These are phyloP conservation scores for Rhizophagus sp. DNA, from an alignment of 192 early-diverging fungal genomes.

Conservation along the genomic window DNA sequence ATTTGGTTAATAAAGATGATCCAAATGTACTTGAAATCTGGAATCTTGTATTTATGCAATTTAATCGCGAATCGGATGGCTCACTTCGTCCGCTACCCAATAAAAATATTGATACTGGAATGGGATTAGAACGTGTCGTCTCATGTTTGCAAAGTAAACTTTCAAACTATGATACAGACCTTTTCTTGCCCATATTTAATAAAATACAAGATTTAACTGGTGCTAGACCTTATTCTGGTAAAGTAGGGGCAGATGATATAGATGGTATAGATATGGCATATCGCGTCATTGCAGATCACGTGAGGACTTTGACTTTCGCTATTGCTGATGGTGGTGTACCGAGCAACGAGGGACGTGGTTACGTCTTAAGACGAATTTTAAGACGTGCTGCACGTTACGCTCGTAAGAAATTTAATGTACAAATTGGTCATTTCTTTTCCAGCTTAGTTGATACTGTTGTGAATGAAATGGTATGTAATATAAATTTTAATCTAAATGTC, in stretches of 20 bases:
- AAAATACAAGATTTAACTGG: constrained; percentile 87
- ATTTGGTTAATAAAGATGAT: constrained; percentile 95
- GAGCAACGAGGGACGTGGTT: constrained; percentile 97
- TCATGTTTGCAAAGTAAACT: constrained; percentile 91
- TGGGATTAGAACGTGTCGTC: constrained; percentile 95
- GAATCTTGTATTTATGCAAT: constrained; percentile 99
- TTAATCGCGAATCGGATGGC: constrained; percentile 93
- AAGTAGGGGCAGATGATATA: constrained; percentile 84
- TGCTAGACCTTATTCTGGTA: constrained; percentile 81
- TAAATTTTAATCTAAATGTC: not conserved
- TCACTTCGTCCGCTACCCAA: constrained; percentile 85
- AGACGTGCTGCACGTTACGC: constrained; percentile 93
- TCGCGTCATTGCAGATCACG: constrained; percentile 97
- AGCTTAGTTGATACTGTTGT: constrained; percentile 90
- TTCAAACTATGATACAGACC: constrained; percentile 99
- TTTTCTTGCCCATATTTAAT: constrained; percentile 80
- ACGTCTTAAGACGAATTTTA: constrained; percentile 95
- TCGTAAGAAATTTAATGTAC: constrained; percentile 86
- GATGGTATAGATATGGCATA: constrained; percentile 99
- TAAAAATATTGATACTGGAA: constrained; percentile 98
- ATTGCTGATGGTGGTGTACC: constrained; percentile 96
- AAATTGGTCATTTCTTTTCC: constrained; percentile 93
- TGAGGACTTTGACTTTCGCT: constrained; percentile 94
- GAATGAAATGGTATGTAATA: constrained; percentile 73
- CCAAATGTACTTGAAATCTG: constrained; percentile 98